Evolutionary conservation across 1,139 yeast species (phyloP), one percentile per base, ranked within the genome.

Genomic region (Nakaseomyces sp.): DNA sequence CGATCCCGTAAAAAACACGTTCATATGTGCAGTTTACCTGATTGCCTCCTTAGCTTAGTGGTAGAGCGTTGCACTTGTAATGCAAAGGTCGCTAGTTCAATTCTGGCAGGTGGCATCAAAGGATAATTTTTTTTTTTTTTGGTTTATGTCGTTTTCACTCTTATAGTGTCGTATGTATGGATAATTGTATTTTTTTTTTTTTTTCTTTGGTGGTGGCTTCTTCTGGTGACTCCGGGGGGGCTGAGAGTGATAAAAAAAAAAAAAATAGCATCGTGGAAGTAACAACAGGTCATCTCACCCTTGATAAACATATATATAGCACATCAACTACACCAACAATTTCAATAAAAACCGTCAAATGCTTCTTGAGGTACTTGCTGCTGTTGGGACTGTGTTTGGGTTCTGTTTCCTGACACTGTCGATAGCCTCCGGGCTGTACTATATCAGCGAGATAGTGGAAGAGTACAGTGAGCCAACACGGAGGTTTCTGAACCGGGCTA

Each of bases 41-140:
- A 29, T 31, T 45, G 60, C 61, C 61, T 50, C 58, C 55, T 81
- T 81, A 81, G 89, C 88, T 81, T 80, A 81, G 89, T 81, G 89
- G 89, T 81, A 81, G 86, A 81, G 89, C 89, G 88, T 80, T 81
- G 87, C 88, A 81, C 89, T 81, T 82, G 89, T 81, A 81, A 81
- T 81, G 89, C 88, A 81, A 81, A 81, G 91, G 86, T 81, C 89
- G 84, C 84, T 79, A 82, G 89, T 82, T 81, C 89, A 81, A 81
- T 80, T 81, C 91, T 82, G 89, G 85, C 84, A 81, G 77, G 82
- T 70, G 88, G 61, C 61, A 57, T 24, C n/a, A n/a, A n/a, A n/a
- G n/a, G n/a, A n/a, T 40, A 42, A 35, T 52, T 26, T 39, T 44
- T 18, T 19, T 12, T 10, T 12, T 19, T 29, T 13, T 29, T 9